Evolutionary conservation across 805 yeast species (phyloP).

Genomic region (Lipomyces sp.): DNA sequence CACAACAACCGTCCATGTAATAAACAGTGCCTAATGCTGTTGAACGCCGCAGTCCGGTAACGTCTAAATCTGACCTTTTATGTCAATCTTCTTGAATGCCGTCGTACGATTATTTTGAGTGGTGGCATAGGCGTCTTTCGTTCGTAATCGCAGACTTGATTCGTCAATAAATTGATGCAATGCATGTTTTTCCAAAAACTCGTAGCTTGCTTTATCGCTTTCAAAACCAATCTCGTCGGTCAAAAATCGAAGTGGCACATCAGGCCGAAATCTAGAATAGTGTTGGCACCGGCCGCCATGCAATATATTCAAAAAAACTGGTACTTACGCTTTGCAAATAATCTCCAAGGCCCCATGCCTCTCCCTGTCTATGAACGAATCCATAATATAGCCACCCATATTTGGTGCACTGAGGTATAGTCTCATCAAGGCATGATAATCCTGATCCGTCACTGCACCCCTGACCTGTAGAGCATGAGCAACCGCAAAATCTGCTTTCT

Average conservation of each 20-base stretch:
- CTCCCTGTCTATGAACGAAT: constrained; percentile 61
- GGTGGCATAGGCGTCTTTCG: constrained; percentile 42
- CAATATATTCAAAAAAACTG: not conserved
- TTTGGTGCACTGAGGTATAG: constrained; percentile 50
- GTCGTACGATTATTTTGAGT: constrained; percentile 49
- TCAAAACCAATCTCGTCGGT: constrained; percentile 47
- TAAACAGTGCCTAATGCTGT: not conserved
- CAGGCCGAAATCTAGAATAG: constrained; percentile 44
- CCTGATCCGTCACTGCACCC: constrained; percentile 47
- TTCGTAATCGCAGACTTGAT: constrained; percentile 27
- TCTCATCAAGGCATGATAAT: constrained; percentile 61
- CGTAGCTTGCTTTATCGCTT: constrained; percentile 44
- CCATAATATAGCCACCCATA: constrained; percentile 54
- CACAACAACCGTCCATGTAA: too few relatives aligned
- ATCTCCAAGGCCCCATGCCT: constrained; percentile 60
- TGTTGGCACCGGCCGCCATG: not conserved
- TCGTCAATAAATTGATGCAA: constrained; percentile 12
- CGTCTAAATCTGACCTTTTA: constrained; percentile 74
- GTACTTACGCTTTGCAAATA: constrained; percentile 56
- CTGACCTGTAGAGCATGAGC: constrained; percentile 49
- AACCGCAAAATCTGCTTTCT: constrained; percentile 41
- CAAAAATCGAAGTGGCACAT: constrained; percentile 40
- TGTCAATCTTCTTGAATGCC: constrained; percentile 68
- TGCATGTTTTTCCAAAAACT: constrained; percentile 22
- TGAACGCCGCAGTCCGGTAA: not conserved